These are phyloP conservation scores for Glycine tomentella DNA, from an alignment of 306 rosid species.

Conservation along the genomic window DNA sequence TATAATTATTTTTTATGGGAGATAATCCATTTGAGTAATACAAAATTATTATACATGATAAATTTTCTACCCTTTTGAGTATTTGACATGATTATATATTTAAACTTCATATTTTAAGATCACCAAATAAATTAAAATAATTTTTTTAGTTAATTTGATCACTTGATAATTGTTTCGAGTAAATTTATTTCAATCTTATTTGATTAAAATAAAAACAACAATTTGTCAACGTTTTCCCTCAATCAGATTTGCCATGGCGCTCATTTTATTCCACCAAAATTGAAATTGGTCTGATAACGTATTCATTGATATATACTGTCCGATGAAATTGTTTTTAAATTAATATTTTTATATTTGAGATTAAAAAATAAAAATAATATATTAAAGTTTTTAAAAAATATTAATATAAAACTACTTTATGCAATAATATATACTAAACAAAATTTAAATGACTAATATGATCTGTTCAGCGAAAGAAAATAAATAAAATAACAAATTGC, in stretches of 20 bases:
- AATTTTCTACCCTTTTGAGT: too few relatives aligned
- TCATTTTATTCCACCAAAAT: slow-evolving; percentile 12
- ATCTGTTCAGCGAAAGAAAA: too few relatives aligned
- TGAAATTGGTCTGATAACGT: not conserved
- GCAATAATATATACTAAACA: too few relatives aligned
- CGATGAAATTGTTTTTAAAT: not conserved
- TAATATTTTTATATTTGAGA: not conserved
- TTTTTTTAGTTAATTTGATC: too few relatives aligned
- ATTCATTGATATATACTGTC: not conserved
- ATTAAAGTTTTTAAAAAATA: not conserved
- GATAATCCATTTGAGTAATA: too few relatives aligned
- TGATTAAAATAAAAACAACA: not conserved
- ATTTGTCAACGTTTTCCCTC: slow-evolving; percentile 1
- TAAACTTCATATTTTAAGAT: not conserved
- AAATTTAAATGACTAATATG: too few relatives aligned
- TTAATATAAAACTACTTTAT: not conserved
- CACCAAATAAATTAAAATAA: too few relatives aligned
- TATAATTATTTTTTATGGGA: too few relatives aligned
- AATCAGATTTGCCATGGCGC: not conserved
- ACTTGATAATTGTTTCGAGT: not conserved
- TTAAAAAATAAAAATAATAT: not conserved
- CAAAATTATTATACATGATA: too few relatives aligned
- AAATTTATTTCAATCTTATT: not conserved
- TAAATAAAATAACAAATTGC: not conserved
- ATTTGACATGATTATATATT: too few relatives aligned